Percentiles rank a stretch among this genome's conserved stretches.
Evolutionary conservation across 139 green algal species (phyloP).

Genomic region (Closterium sp.): DNA sequence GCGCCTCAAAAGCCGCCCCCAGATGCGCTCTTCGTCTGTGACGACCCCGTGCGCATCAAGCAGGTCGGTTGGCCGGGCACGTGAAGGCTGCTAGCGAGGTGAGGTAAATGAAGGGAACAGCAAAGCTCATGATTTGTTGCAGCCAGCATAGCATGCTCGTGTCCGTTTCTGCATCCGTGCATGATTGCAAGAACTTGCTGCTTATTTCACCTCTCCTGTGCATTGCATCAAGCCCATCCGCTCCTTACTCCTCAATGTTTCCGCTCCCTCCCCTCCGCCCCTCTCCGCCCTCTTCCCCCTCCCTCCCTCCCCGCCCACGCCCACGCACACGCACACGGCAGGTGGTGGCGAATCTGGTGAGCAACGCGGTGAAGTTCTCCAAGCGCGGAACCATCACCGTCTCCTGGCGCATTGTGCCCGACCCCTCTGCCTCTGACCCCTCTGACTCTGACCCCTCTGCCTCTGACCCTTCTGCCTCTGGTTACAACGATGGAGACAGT

Average conservation of each 20-base stretch:
- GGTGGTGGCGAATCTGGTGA: conserved; percentile 41
- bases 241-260: neutral
- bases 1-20: too few relatives aligned
- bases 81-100: too few relatives aligned
- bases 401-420: neutral
- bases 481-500: neutral
- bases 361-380: conserved; percentile 78
- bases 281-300: neutral
- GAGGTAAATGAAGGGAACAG: too few relatives aligned
- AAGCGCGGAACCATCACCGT: conserved; percentile 22
- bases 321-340: neutral
- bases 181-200: neutral
- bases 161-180: too few relatives aligned
- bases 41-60: too few relatives aligned
- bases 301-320: neutral
- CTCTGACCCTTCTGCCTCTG: neutral
- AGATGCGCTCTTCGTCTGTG: too few relatives aligned
- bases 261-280: neutral
- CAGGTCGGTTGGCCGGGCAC: too few relatives aligned
- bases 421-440: too few relatives aligned
- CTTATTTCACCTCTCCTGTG: neutral
- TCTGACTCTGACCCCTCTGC: too few relatives aligned
- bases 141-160: too few relatives aligned
- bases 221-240: neutral
- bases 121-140: too few relatives aligned